Evolutionary conservation across 2,329 filamentous ascomycete genomes (phyloP), one percentile per base, ranked within the genome.

Genomic region (Aspergillus tanneri): DNA sequence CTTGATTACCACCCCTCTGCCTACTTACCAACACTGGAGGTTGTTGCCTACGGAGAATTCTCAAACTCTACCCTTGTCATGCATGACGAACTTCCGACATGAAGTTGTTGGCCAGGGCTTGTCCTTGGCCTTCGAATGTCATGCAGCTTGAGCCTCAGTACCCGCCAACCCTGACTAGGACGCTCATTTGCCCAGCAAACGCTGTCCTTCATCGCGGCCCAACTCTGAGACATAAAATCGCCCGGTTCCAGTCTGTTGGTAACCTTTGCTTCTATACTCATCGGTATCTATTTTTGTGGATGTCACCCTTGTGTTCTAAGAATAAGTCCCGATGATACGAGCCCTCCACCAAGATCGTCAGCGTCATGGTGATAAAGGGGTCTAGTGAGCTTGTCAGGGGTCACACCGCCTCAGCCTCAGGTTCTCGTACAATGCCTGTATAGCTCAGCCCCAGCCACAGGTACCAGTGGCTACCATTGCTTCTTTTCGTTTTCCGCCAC

Each of bases 371-470:
- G 36, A 42, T 45, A 35, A 28, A 37, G 46, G 16, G 30, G 18
- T 38, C 42, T 42, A 46, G 45, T 36, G 32, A 35, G 38, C 23
- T 34, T 4, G 27, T 45, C 45, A 47, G 49, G 49, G 49, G 49
- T 38, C 24, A 35, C 22, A 18, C 45, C 25, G 37, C 40, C 46
- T 53, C 48, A 56, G 55, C 55, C 53, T 52, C 53, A 47, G 27
- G n/a, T 38, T 35, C 43, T 46, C 28, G 22, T 7, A 14, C 7
- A 21, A 28, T 23, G 3, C 16, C 37, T 21, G 24, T 30, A 18
- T 37, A 37, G 28, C 41, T 49, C 48, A 52, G 55, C 55, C 53
- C 54, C 55, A 56, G 46, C 48, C 51, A 51, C 48, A 51, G 16
- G 34, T 10, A 21, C 30, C 18, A 40, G 37, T 50, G 43, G 47